Percentiles rank a stretch among this genome's conserved stretches.
These are phyloP conservation scores for Sporisorium exsertum DNA, from an alignment of 1,284 basidiomycete genomes.

Conservation along the genomic window DNA sequence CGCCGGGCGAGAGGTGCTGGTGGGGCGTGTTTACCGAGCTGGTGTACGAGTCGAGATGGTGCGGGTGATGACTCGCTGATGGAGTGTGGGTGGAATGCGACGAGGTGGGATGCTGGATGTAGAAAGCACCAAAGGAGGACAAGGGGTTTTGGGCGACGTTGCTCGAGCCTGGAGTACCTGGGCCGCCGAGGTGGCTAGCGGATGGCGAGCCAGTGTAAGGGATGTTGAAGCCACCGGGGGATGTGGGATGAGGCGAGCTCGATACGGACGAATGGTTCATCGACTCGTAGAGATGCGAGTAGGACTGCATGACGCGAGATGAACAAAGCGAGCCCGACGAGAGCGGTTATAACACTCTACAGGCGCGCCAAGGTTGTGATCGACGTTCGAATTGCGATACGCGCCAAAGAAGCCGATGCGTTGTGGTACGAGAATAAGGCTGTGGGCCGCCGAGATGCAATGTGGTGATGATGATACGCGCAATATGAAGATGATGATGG, in stretches of 20 bases:
- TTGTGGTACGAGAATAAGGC: not conserved
- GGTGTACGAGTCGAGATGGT: conserved; percentile 39
- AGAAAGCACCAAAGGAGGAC: conserved; percentile 52
- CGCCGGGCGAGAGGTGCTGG: conserved; percentile 44
- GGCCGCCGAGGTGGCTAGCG: conserved; percentile 23
- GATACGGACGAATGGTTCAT: conserved; percentile 27
- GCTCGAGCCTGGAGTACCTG: conserved; percentile 22
- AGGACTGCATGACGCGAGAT: conserved; percentile 36
- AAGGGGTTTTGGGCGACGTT: conserved; percentile 24
- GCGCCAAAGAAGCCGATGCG: not conserved
- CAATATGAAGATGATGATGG: not conserved
- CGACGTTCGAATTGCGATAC: not conserved
- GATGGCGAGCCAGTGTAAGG: conserved; percentile 45
- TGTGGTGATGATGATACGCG: not conserved
- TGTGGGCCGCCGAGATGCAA: not conserved
- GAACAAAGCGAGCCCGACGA: conserved; percentile 2
- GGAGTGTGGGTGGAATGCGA: conserved; percentile 17
- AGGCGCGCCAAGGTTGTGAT: conserved; percentile 2
- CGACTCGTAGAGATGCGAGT: conserved; percentile 50
- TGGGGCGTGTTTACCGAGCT: conserved; percentile 46
- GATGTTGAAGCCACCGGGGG: conserved; percentile 47
- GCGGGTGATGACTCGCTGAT: conserved; percentile 8
- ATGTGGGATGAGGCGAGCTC: conserved; percentile 37
- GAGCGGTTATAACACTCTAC: conserved; percentile 11
- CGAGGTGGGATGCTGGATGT: conserved; percentile 42